These are phyloP conservation scores for Umbelopsis isabellina DNA, from an alignment of 192 early-diverging fungal genomes.

Conservation along the genomic window DNA sequence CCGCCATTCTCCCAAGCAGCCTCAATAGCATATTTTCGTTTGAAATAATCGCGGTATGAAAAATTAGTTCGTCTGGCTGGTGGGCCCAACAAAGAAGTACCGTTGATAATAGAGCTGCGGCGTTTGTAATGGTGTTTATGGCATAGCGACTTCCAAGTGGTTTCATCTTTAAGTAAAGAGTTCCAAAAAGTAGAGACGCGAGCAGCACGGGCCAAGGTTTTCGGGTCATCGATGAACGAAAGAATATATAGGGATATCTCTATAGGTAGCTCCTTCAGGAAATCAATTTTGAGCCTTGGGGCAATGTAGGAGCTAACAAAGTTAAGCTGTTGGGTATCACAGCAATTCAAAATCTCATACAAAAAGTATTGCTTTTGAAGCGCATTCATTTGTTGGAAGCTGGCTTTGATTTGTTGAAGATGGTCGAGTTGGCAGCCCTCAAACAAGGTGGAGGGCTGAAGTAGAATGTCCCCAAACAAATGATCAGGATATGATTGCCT, in stretches of 20 bases:
- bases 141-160: slow-evolving; percentile 47
- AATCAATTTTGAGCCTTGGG: slow-evolving; percentile 84
- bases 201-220: slow-evolving; percentile 72
- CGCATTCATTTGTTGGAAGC: slow-evolving; percentile 42
- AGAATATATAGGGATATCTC: slow-evolving; percentile 84
- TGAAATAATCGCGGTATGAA: slow-evolving; percentile 60
- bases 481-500: slow-evolving; percentile 22
- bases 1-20: slow-evolving; percentile 56
- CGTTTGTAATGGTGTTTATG: slow-evolving; percentile 42
- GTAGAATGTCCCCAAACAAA: slow-evolving; percentile 19
- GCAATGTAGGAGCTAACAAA: slow-evolving; percentile 55
- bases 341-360: slow-evolving; percentile 49
- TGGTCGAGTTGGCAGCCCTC: slow-evolving; percentile 28
- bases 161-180: slow-evolving; percentile 54
- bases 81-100: slow-evolving; percentile 34
- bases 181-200: slow-evolving; percentile 72
- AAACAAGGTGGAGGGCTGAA: slow-evolving; percentile 25
- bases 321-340: slow-evolving; percentile 53
- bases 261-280: slow-evolving; percentile 77
- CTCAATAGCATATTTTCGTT: slow-evolving; percentile 54
- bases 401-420: slow-evolving; percentile 32
- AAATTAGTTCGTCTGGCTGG: slow-evolving; percentile 36
- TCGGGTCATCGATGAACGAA: slow-evolving; percentile 80
- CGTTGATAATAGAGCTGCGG: slow-evolving; percentile 37
- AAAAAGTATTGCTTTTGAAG: slow-evolving; percentile 43